Evolutionary conservation across 176 grass and related monocot species (phyloP).

Genomic region (Phoenix roebelenii): DNA sequence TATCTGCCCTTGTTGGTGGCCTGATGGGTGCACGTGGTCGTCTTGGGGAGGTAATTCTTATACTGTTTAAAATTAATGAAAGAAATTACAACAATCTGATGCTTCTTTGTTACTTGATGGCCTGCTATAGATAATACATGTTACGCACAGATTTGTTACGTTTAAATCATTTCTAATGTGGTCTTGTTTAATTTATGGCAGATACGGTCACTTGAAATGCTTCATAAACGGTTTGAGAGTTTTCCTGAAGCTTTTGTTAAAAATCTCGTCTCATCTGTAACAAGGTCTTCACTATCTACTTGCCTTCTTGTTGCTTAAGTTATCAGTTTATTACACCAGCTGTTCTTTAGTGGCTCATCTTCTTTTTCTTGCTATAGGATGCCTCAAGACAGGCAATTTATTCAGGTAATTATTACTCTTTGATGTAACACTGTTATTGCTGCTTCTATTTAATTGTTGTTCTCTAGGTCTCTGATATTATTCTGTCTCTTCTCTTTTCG

Average conservation of each 20-base stretch:
- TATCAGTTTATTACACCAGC: background rate
- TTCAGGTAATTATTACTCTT: slow-evolving; percentile 36
- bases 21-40: slow-evolving; percentile 76
- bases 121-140: no score
- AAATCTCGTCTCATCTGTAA: slow-evolving; percentile 43
- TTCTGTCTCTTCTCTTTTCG: no score
- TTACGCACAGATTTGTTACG: no score
- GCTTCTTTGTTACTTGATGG: no score
- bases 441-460: slow-evolving; percentile 2
- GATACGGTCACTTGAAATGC: slow-evolving; percentile 93
- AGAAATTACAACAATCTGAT: no score
- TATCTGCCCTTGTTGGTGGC: slow-evolving; percentile 89
- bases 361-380: slow-evolving; percentile 36
- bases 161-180: no score
- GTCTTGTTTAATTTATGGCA: slow-evolving; percentile 27
- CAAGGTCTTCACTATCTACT: slow-evolving; percentile 28
- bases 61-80: no score
- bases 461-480: background rate
- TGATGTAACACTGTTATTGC: background rate
- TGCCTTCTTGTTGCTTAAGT: background rate
- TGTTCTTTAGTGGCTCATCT: slow-evolving; percentile 2
- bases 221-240: slow-evolving; percentile 99
- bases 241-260: slow-evolving; percentile 92
- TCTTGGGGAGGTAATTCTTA: slow-evolving; percentile 69
- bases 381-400: slow-evolving; percentile 28